These are phyloP conservation scores for Ustilago tritici DNA, from an alignment of 1,284 basidiomycete genomes.

Conservation along the genomic window DNA sequence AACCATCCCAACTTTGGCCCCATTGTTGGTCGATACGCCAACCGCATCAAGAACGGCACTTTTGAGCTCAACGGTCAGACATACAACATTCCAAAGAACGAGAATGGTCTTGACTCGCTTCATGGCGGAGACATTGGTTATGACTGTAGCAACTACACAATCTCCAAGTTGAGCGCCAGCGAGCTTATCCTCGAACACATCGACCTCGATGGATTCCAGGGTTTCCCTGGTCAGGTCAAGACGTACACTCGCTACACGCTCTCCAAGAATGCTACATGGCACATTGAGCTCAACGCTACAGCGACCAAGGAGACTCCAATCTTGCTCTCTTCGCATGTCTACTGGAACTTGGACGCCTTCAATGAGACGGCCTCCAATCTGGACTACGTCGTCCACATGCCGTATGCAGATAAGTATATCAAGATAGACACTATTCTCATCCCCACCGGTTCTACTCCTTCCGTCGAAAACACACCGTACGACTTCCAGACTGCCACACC, in stretches of 20 bases:
- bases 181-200: slow-evolving; percentile 51
- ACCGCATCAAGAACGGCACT: slow-evolving; percentile 66
- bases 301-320: slow-evolving; percentile 56
- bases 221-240: slow-evolving; percentile 58
- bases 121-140: slow-evolving; percentile 66
- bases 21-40: slow-evolving; percentile 62
- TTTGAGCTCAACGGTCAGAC: slow-evolving; percentile 56
- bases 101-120: slow-evolving; percentile 53
- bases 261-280: slow-evolving; percentile 39
- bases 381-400: slow-evolving; percentile 59
- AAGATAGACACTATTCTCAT: slow-evolving; percentile 56
- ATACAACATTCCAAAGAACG: slow-evolving; percentile 51
- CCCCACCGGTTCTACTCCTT: slow-evolving; percentile 55
- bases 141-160: slow-evolving; percentile 54
- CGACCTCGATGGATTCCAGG: slow-evolving; percentile 65
- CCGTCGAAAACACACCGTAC: slow-evolving; percentile 49
- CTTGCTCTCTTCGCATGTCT: slow-evolving; percentile 65
- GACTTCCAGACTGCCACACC: slow-evolving; percentile 54
- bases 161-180: slow-evolving; percentile 37
- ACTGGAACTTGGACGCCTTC: slow-evolving; percentile 65
- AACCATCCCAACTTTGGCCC: slow-evolving; percentile 66
- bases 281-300: slow-evolving; percentile 55
- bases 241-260: slow-evolving; percentile 51
- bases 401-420: slow-evolving; percentile 58
- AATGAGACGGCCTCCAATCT: slow-evolving; percentile 44